Conservation (phyloP, 2,329 filamentous ascomycete genomes). For the Pseudocercospora fuligena region DNA sequence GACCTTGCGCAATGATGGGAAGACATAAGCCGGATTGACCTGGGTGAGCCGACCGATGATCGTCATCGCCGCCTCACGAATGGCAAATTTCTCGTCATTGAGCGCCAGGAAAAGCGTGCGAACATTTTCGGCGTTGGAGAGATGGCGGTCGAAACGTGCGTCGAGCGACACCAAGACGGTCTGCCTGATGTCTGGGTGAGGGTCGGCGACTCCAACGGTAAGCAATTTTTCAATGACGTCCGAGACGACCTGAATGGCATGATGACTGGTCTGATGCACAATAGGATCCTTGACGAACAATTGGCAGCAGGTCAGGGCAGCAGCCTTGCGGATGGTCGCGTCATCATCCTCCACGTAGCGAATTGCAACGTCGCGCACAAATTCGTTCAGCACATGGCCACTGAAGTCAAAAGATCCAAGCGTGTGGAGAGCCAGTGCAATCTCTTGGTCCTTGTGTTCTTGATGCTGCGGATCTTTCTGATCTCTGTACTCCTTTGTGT, state of each 20-base stretch:
- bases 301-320: conserved; percentile 95
- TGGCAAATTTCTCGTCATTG: conserved; percentile 91
- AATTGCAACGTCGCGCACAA: conserved; percentile 96
- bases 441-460: conserved; percentile 79
- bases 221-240: conserved; percentile 97
- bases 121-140: conserved; percentile 98
- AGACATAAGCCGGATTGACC: conserved; percentile 95
- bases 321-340: conserved; percentile 88
- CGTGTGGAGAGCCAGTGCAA: conserved; percentile 91
- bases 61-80: conserved; percentile 91
- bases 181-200: conserved; percentile 81
- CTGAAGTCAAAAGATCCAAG: conserved; percentile 97
- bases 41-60: conserved; percentile 92
- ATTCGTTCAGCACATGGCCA: conserved; percentile 93
- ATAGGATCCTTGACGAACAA: conserved; percentile 96
- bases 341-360: conserved; percentile 98
- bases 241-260: conserved; percentile 94
- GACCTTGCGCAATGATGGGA: conserved; percentile 91
- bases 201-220: conserved; percentile 91
- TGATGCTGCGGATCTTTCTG: conserved; percentile 82
- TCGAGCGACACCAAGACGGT: conserved; percentile 90
- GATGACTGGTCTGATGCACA: conserved; percentile 95
- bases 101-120: conserved; percentile 92
- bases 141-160: conserved; percentile 89
- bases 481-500: conserved; percentile 70